A percentile compares a stretch with the other conserved stretches of the same genome.
Evolutionary conservation across 2,329 filamentous ascomycete species (phyloP).

Genomic region (Penicillium griseofulvum): DNA sequence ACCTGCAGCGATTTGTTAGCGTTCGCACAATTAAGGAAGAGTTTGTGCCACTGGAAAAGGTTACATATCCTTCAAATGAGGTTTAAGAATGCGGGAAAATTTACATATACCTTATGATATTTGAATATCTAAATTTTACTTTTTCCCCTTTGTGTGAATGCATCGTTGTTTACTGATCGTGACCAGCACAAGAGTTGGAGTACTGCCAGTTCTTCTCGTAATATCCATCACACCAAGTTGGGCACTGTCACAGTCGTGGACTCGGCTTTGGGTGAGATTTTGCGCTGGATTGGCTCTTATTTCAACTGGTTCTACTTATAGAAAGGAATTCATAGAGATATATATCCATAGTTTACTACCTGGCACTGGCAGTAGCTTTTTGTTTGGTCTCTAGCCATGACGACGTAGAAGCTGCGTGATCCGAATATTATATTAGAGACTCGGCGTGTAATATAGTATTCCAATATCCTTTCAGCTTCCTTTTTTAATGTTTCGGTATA

Average conservation of each 20-base stretch:
- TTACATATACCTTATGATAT: background rate
- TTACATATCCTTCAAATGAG: conserved; percentile 26
- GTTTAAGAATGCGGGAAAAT: conserved; percentile 1
- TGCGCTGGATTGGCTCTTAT: background rate
- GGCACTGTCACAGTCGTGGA: background rate
- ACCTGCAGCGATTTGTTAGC: conserved; percentile 53
- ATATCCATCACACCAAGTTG: background rate
- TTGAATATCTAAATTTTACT: background rate
- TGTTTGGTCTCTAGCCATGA: too few species aligned
- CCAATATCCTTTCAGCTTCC: background rate
- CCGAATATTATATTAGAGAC: background rate
- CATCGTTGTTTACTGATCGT: background rate
- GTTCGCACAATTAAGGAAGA: conserved; percentile 55
- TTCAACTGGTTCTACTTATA: background rate
- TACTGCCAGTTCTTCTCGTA: background rate
- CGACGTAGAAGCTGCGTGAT: background rate
- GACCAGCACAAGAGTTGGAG: background rate
- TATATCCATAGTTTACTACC: background rate
- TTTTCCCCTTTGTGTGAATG: background rate
- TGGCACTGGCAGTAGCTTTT: too few species aligned
- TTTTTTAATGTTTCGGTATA: background rate
- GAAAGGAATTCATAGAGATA: background rate
- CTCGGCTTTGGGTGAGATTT: background rate
- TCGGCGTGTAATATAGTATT: background rate
- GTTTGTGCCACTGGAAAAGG: conserved; percentile 35